Conservation (phyloP, 2,329 filamentous ascomycete genomes). For the Cordyceps militaris region DNA sequence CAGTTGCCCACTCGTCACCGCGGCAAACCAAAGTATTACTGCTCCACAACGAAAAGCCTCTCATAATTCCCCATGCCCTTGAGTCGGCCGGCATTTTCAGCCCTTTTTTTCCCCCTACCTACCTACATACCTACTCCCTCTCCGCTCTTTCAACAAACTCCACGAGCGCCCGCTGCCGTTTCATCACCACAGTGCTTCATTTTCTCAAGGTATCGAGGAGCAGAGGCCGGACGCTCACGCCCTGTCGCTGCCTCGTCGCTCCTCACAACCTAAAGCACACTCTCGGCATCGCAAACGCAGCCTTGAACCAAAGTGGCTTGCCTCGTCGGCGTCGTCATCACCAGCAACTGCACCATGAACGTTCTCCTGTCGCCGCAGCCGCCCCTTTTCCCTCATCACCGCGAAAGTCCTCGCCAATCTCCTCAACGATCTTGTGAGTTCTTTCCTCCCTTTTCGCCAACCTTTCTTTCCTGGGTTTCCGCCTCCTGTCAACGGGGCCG, state of each 20-base stretch:
- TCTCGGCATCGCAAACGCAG: slow-evolving; percentile 9
- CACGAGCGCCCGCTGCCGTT: background rate
- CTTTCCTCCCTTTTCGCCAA: background rate
- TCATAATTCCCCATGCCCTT: slow-evolving; percentile 10
- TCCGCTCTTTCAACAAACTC: background rate
- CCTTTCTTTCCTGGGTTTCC: background rate
- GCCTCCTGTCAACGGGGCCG: background rate
- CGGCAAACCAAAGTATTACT: slow-evolving; percentile 7
- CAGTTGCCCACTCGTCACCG: background rate
- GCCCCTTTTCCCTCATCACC: slow-evolving; percentile 50
- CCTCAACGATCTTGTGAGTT: slow-evolving; percentile 49
- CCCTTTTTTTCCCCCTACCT: slow-evolving; percentile 5
- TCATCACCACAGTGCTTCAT: background rate
- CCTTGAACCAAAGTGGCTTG: background rate
- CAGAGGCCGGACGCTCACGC: slow-evolving; percentile 2
- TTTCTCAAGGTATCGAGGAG: background rate
- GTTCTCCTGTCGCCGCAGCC: slow-evolving; percentile 55
- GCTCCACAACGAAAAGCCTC: slow-evolving; percentile 12
- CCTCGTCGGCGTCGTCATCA: background rate
- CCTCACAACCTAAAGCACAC: background rate
- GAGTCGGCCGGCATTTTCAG: slow-evolving; percentile 7
- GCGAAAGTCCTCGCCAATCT: slow-evolving; percentile 48
- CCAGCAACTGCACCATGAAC: slow-evolving; percentile 46
- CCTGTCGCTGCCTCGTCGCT: background rate
- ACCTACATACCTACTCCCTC: too few species aligned